Conservation (phyloP, 139 green algal species). For the Asterochloris sp. region DNA sequence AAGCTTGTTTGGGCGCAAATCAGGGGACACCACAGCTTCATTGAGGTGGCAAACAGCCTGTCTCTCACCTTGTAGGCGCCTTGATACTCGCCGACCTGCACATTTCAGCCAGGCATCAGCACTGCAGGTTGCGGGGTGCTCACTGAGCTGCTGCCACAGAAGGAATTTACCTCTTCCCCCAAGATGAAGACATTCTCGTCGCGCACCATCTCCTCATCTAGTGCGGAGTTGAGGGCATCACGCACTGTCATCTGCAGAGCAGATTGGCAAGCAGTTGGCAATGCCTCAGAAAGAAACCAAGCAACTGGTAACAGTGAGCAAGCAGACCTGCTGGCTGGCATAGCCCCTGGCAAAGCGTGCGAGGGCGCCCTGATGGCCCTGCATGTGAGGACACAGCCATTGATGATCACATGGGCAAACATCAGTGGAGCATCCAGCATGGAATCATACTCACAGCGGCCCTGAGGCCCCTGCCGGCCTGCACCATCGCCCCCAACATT, state of each 20-base stretch:
- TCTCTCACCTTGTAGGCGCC: constrained; percentile 91
- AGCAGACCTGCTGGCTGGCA: constrained; percentile 1
- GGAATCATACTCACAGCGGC: too few species aligned
- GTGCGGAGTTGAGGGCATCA: constrained; percentile 94
- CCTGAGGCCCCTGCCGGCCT: too few species aligned
- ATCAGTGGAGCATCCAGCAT: too few species aligned
- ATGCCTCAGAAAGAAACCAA: not conserved
- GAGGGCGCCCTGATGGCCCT: not conserved
- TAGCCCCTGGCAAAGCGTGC: not conserved
- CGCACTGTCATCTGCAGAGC: constrained; percentile 89
- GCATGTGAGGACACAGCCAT: too few species aligned
- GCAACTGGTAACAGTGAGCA: too few species aligned
- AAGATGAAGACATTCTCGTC: constrained; percentile 95
- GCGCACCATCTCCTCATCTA: constrained; percentile 95
- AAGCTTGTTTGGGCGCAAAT: not conserved
- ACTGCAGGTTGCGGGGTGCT: not conserved
- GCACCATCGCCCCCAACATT: too few species aligned
- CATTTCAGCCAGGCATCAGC: not conserved
- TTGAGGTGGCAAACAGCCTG: not conserved
- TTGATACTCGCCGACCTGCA: constrained; percentile 93
- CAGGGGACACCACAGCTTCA: not conserved
- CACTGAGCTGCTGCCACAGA: not conserved
- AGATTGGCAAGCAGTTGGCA: not conserved
- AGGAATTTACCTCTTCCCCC: constrained; percentile 86
- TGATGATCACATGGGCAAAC: too few species aligned